Percentiles rank a stretch among this genome's conserved stretches.
Conservation (phyloP, 495 filamentous ascomycete genomes). For the Coniosporium apollinis region DNA sequence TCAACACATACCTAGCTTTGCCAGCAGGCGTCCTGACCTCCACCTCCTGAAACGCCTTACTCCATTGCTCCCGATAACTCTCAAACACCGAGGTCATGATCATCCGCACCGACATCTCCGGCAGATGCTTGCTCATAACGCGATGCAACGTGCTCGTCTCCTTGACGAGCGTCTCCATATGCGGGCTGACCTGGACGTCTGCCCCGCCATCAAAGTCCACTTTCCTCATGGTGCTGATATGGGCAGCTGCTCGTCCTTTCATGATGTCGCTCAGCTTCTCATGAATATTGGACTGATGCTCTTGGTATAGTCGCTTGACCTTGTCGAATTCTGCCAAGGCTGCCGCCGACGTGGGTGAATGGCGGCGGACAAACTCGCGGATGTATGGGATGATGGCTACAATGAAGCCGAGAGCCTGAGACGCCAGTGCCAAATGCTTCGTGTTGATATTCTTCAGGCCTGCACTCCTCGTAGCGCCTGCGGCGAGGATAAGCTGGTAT, state of each 20-base stretch:
- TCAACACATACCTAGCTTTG: constrained; percentile 47
- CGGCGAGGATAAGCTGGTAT: constrained; percentile 85
- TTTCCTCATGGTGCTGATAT: constrained; percentile 58
- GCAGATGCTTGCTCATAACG: constrained; percentile 71
- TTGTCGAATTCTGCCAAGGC: constrained; percentile 83
- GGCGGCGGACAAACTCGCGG: constrained; percentile 75
- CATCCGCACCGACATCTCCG: constrained; percentile 56
- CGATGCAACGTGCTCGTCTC: constrained; percentile 80
- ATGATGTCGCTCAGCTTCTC: constrained; percentile 96
- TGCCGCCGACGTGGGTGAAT: constrained; percentile 39
- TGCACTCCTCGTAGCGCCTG: constrained; percentile 77
- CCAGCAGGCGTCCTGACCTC: constrained; percentile 47
- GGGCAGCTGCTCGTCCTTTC: constrained; percentile 55
- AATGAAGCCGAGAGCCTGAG: constrained; percentile 78
- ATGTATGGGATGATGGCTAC: constrained; percentile 77
- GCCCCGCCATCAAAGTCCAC: constrained; percentile 49
- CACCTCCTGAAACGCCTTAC: constrained; percentile 53
- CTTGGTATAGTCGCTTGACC: constrained; percentile 71
- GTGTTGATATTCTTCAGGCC: constrained; percentile 94
- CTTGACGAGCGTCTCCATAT: constrained; percentile 83
- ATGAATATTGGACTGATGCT: constrained; percentile 85
- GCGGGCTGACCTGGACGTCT: constrained; percentile 37
- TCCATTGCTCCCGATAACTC: constrained; percentile 72
- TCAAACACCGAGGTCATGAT: constrained; percentile 87
- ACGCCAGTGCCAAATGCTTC: constrained; percentile 83